Evolutionary conservation across 176 grass and related monocot species (phyloP), one percentile per base, ranked within the genome.

Genomic region (Coix lacrymajobi): DNA sequence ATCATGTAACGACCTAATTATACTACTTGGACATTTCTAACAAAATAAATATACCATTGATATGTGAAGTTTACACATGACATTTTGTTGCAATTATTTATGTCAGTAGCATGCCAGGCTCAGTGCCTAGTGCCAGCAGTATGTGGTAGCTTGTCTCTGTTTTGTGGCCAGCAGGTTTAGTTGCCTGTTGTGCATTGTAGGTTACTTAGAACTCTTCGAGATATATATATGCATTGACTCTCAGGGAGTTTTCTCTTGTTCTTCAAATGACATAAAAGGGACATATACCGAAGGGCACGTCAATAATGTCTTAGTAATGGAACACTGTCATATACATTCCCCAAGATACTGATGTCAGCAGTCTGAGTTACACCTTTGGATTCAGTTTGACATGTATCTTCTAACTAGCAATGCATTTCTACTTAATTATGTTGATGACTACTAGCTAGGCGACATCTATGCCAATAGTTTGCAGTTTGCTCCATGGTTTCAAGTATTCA

Each of bases 321-420:
- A 52, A 45, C 57, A 67, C 40, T 29, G 65, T 57, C 51, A 57
- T 8, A 40, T 57, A 29, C 37, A 44, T 37, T 61, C 84, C 29
- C 48, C 31, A 64, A 34, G 33, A 73, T 58, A 84, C 45, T 57
- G 48, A 84, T 43, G 58, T 20, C 29, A 45, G 15, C 20, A 28
- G 30, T 26, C 57, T 19, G 5, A 46, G 69, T 26, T 39, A 30
- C 2, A 24, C n/a, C 22, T 49, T 22, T 62, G 65, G 37, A 52
- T 80, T 80, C 68, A 68, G 61, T 65, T 58, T 32, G 69, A 76
- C 15, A 64, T 69, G 19, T 79, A 32, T 62, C 69, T 80, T 62
- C 69, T 80, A 61, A 66, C 39, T 3, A 81, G 69, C 15, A 34
- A 51, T 36, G 32, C 63, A 62, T 85, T 75, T 85, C 33, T 28